Conservation (phyloP, 495 filamentous ascomycete species). For the Podospora pseudoanserina region DNA sequence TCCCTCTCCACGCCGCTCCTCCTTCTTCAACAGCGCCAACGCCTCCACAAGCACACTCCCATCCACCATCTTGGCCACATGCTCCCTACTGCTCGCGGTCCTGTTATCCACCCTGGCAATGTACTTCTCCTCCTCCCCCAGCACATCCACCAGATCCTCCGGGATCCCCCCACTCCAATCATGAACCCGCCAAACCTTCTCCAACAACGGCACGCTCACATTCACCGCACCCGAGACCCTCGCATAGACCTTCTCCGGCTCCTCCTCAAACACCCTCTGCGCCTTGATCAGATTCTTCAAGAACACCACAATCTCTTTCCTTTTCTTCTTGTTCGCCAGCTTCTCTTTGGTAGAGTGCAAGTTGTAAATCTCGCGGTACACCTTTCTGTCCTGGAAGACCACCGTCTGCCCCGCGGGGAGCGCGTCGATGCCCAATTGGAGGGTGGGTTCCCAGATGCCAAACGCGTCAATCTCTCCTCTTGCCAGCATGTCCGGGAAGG, state of each 20-base stretch:
- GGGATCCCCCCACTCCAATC: slow-evolving; percentile 34
- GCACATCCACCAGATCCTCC: slow-evolving; percentile 36
- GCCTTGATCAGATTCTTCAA: slow-evolving; percentile 38
- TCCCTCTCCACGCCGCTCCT: not conserved
- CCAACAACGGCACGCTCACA: slow-evolving; percentile 32
- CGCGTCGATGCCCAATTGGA: slow-evolving; percentile 37
- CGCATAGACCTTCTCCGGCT: slow-evolving; percentile 34
- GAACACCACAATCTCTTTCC: slow-evolving; percentile 41
- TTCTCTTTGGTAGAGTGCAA: slow-evolving; percentile 41
- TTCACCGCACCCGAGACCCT: slow-evolving; percentile 31
- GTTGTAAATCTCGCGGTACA: slow-evolving; percentile 46
- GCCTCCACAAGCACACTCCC: slow-evolving; percentile 26
- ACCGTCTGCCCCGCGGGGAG: slow-evolving; percentile 29
- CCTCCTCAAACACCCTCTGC: slow-evolving; percentile 30
- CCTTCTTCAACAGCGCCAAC: not conserved
- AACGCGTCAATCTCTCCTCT: slow-evolving; percentile 37
- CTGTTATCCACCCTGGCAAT: slow-evolving; percentile 33
- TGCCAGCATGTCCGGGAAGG: slow-evolving; percentile 38
- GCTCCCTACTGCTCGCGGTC: slow-evolving; percentile 25
- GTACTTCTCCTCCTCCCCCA: slow-evolving; percentile 41
- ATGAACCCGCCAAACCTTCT: slow-evolving; percentile 41
- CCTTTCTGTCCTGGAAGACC: slow-evolving; percentile 35
- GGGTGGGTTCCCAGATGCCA: slow-evolving; percentile 45
- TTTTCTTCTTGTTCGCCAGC: slow-evolving; percentile 30
- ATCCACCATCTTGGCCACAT: slow-evolving; percentile 36